A percentile compares a stretch with the other conserved stretches of the same genome.
These are phyloP conservation scores for Neonectria sp. DNA, from an alignment of 2,329 filamentous ascomycete genomes.

Conservation along the genomic window DNA sequence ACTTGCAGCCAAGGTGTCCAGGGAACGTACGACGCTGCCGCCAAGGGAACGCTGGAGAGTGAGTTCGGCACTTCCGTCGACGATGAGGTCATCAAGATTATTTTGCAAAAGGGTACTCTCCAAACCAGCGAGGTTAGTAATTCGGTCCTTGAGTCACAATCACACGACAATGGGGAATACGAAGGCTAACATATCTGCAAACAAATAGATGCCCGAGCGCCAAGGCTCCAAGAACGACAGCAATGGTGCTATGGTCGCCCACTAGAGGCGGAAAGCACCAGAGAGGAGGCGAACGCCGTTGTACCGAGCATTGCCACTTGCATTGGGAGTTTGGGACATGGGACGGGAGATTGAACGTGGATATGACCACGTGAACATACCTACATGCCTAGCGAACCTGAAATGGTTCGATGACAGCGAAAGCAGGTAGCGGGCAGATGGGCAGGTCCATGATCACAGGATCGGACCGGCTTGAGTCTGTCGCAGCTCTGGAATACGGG, in stretches of 20 bases:
- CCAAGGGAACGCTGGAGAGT: slow-evolving; percentile 81
- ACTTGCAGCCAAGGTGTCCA: slow-evolving; percentile 83
- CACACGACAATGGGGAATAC: background rate
- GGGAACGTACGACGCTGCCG: slow-evolving; percentile 82
- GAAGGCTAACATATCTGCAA: slow-evolving; percentile 10
- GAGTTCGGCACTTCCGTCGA: slow-evolving; percentile 89
- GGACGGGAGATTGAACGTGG: slow-evolving; percentile 12
- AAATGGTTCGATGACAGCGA: slow-evolving; percentile 34
- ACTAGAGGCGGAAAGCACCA: slow-evolving; percentile 52
- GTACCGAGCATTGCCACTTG: slow-evolving; percentile 3
- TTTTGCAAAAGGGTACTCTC: slow-evolving; percentile 81
- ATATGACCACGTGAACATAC: background rate
- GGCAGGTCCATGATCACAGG: slow-evolving; percentile 24
- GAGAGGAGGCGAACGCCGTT: slow-evolving; percentile 49
- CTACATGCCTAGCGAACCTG: slow-evolving; percentile 24
- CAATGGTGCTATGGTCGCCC: slow-evolving; percentile 59
- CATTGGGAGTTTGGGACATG: slow-evolving; percentile 13
- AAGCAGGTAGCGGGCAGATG: slow-evolving; percentile 12
- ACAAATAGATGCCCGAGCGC: slow-evolving; percentile 65
- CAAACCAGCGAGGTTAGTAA: slow-evolving; percentile 71
- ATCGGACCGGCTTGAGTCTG: slow-evolving; percentile 20
- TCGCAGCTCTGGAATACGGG: slow-evolving; percentile 39
- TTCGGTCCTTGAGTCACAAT: background rate
- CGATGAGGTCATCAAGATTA: slow-evolving; percentile 86
- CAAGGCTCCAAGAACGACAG: slow-evolving; percentile 69